Base-by-base conservation (phyloP, 2,329 filamentous ascomycete species). In the Leptodontidium sp. region DNA sequence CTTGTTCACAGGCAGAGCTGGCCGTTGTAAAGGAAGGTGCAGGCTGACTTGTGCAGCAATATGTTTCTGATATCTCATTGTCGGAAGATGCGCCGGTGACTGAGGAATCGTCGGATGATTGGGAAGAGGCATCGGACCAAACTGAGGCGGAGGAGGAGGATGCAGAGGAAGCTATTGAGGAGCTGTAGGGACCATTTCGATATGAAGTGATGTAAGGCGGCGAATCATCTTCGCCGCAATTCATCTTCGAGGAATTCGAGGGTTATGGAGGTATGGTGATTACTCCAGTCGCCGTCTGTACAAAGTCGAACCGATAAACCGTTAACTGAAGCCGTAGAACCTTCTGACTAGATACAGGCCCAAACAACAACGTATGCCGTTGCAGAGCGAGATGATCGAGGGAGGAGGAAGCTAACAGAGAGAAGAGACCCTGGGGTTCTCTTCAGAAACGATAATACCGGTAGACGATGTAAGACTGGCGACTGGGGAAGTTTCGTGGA, bases 61-160 rank as follows among this genome's bases (percentile, higher is more conserved):
- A 84, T 8, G 81, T 78, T 67, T 85, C 83, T 79, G 81, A 82
- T 59, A 81, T 80, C 74, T 87, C 47, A 50, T 50, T 50, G 47
- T 50, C 47, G 47, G 47, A 50, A 50, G 47, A 50, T 50, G 47
- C 47, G 47, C 47, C 47, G 47, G 87, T 90, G 72, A 86, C 80
- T 65, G 88, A 89, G 50, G 90, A 89, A 70, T 90, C 90, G 75
- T 91, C 88, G 65, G 91, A 93, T 71, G 85, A 84, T 81, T 93
- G 90, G 24, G 88, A 90, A 66, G 89, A 90, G 62, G 84, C 87
- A 77, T 91, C 85, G n/a, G 47, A 50, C 85, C 93, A 96, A 75
- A 93, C 85, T 43, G 93, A 96, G 66, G 89, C 88, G 68, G 90
- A 87, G 24, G 92, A 94, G 66, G 91, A 91, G 38, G 92, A 93